Conservation (phyloP, 2,329 filamentous ascomycete species). For the Calonectria leucothoes region DNA sequence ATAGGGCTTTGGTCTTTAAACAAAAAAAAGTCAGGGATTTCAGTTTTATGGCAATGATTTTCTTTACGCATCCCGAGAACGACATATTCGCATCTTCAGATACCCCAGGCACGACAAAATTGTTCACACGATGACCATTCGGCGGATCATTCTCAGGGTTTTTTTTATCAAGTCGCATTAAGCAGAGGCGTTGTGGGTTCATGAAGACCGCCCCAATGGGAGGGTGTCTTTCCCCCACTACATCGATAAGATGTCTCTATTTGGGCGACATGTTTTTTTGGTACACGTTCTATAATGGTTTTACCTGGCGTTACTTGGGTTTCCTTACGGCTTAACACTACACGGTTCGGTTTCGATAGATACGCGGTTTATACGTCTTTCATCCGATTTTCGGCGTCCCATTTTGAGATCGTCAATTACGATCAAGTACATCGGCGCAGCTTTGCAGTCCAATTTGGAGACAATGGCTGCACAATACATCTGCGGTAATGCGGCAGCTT, state of each 20-base stretch:
- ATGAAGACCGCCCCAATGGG: background rate
- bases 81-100: conserved; percentile 51
- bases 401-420: background rate
- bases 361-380: conserved; percentile 32
- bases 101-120: conserved; percentile 54
- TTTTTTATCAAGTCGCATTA: conserved; percentile 31
- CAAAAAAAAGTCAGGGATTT: conserved; percentile 41
- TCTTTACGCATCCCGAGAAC: conserved; percentile 47
- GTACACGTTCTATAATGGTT: conserved; percentile 51
- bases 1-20: conserved; percentile 34
- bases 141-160: conserved; percentile 44
- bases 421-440: background rate
- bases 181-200: conserved; percentile 22
- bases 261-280: conserved; percentile 27
- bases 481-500: background rate
- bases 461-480: background rate
- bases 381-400: conserved; percentile 15
- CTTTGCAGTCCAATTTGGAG: conserved; percentile 6
- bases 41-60: conserved; percentile 49
- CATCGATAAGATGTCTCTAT: background rate
- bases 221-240: background rate
- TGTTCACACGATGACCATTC: conserved; percentile 44
- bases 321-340: conserved; percentile 38
- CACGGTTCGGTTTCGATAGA: conserved; percentile 42
- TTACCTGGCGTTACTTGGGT: conserved; percentile 43